These are phyloP conservation scores for Leishmania major DNA, from an alignment of 208 protist species.

Conservation along the genomic window DNA sequence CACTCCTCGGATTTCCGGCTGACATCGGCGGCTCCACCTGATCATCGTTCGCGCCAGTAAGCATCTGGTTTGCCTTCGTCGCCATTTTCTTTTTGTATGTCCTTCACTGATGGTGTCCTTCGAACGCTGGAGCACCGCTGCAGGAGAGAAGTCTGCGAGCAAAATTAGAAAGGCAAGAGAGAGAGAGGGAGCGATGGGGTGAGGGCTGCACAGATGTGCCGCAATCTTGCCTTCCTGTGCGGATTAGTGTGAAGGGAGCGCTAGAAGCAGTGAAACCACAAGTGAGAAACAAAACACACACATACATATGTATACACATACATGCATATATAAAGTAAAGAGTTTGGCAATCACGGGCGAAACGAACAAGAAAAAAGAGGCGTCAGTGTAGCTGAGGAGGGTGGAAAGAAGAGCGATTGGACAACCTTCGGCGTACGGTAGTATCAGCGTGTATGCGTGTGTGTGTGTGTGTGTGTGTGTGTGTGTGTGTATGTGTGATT, in stretches of 20 bases:
- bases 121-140: neutral
- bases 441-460: neutral
- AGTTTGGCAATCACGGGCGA: neutral
- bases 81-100: neutral
- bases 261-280: neutral
- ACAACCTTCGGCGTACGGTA: neutral
- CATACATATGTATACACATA: neutral
- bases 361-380: constrained; percentile 3
- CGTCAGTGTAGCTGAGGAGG: neutral
- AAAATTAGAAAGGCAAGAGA: neutral
- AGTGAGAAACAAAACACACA: neutral
- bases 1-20: constrained; percentile 4
- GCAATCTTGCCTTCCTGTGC: too few relatives aligned
- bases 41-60: constrained; percentile 1
- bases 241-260: neutral
- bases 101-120: neutral
- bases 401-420: neutral
- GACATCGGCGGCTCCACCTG: neutral
- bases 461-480: neutral
- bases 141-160: neutral
- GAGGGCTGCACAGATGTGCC: neutral
- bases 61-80: neutral
- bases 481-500: neutral
- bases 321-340: neutral
- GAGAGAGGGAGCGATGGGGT: neutral